Evolutionary conservation across 176 grass and related monocot species (phyloP).

Genomic region (Rhynchospora breviuscula): DNA sequence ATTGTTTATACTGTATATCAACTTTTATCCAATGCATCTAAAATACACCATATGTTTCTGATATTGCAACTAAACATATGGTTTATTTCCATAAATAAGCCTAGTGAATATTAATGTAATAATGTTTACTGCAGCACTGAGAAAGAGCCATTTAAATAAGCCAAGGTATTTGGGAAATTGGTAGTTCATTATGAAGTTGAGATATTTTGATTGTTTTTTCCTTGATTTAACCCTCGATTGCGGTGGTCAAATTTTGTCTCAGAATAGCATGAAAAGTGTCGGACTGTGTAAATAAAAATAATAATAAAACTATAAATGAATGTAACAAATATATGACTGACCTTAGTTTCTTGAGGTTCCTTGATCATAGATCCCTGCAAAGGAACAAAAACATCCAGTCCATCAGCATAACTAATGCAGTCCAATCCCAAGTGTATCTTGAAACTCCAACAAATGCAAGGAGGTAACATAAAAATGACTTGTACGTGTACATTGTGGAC

Average conservation of each 20-base stretch:
- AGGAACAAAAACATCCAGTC: constrained; percentile 2
- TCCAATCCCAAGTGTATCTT: constrained; percentile 8
- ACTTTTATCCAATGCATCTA: background rate
- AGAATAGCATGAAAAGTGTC: background rate
- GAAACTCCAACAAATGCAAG: constrained; percentile 9
- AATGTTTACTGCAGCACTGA: background rate
- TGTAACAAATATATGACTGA: constrained; percentile 34
- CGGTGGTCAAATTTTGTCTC: background rate
- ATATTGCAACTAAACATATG: background rate
- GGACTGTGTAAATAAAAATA: background rate
- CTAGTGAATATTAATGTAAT: background rate
- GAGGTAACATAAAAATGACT: constrained; percentile 21
- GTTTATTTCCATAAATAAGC: background rate
- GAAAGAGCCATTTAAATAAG: background rate
- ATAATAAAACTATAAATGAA: background rate
- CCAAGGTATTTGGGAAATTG: background rate
- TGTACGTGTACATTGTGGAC: background rate
- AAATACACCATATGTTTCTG: background rate
- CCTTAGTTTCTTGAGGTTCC: constrained; percentile 50
- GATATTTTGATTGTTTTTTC: background rate
- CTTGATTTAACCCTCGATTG: background rate
- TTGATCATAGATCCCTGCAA: constrained; percentile 67
- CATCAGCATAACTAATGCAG: background rate
- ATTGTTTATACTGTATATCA: background rate
- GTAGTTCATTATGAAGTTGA: background rate